Percentiles rank a stretch among this genome's conserved stretches.
phyloP scores from a whole-genome alignment of 179 eudicot species.

The Heliamphora ciliata region DNA sequence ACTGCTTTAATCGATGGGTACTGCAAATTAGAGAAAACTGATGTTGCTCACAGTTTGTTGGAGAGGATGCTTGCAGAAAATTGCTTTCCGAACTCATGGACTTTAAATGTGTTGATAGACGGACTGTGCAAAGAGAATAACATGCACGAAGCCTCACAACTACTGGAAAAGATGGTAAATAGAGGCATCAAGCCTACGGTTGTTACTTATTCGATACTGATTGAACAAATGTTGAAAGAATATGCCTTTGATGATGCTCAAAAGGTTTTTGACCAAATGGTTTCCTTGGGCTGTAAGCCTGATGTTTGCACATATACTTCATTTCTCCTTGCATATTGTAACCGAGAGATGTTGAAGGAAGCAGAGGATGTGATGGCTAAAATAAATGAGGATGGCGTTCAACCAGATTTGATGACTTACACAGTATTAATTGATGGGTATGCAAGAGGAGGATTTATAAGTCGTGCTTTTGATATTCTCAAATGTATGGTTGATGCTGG shows the following conservation, averaged over 20 bases:
- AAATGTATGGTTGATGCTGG: conserved; percentile 63
- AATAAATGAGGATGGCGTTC: conserved; percentile 46
- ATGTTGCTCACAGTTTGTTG: conserved; percentile 37
- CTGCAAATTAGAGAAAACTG: conserved; percentile 40
- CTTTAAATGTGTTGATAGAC: conserved; percentile 44
- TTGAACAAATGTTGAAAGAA: conserved; percentile 58
- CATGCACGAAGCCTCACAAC: conserved; percentile 33
- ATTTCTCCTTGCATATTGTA: conserved; percentile 65
- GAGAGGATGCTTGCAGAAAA: conserved; percentile 43
- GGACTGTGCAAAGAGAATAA: conserved; percentile 51
- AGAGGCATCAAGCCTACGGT: conserved; percentile 46
- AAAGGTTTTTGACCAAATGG: conserved; percentile 46
- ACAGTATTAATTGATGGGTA: conserved; percentile 70
- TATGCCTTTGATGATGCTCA: conserved; percentile 57
- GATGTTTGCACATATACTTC: conserved; percentile 73
- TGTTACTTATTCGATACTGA: conserved; percentile 50
- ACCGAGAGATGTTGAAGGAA: conserved; percentile 53
- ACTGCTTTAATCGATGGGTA: conserved; percentile 50
- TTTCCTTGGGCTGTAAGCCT: conserved; percentile 52
- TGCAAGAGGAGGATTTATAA: conserved; percentile 42
- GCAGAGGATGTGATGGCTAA: conserved; percentile 57
- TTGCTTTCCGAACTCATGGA: conserved; percentile 48
- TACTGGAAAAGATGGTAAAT: conserved; percentile 39
- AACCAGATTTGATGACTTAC: conserved; percentile 58
- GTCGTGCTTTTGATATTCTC: conserved; percentile 47